Evolutionary conservation across 1,284 basidiomycete species (phyloP), one percentile per base, ranked within the genome.

Genomic region (Marasmius oreades): DNA sequence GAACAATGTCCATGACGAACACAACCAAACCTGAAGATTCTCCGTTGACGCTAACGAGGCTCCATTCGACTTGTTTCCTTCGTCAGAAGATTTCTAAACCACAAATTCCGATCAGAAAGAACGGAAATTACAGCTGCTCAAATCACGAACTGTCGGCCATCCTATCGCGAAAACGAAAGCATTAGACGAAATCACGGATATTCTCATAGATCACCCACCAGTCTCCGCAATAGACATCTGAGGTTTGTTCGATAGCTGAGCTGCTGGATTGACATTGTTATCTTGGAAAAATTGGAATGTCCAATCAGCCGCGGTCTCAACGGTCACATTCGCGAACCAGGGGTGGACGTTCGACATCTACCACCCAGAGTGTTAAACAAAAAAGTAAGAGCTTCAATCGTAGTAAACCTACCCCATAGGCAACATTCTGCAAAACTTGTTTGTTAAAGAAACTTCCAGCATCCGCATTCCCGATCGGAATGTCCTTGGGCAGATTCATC

Each of bases 391-490:
- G 11, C 31, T 18, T 20, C 51, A 37, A 28, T 14, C 18, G 39
- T 58, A 60, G 52, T 47, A 14, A 11, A 0, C 34, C 28, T 62
- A 78, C 77, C 51, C 77, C 82, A 58, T 82, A 92, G 66, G 92
- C 88, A 7, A 85, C 77, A 1, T 76, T 78, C 10, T 66, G 62
- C 0, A 86, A 77, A n/a, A 93, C 78, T 52, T 76, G 61, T 0
- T 68, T 77, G 61, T 88, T 90, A 73, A 92, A 84, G 69, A 82
- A 83, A 46, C 79, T 79, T 16, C 92, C 91, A 4, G 92, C 92
- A 64, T 94, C 92, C 12, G 86, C 77, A 3, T 83, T 92, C 16
- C 92, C 92, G 36, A 94, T 79, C 0, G 81, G 80, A 43, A 92
- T 70, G 16, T 65, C 70, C 59, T 75, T 73, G 51, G 62, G 59